These are phyloP conservation scores for Suillus lakei DNA, from an alignment of 768 basidiomycete species.

Conservation along the genomic window DNA sequence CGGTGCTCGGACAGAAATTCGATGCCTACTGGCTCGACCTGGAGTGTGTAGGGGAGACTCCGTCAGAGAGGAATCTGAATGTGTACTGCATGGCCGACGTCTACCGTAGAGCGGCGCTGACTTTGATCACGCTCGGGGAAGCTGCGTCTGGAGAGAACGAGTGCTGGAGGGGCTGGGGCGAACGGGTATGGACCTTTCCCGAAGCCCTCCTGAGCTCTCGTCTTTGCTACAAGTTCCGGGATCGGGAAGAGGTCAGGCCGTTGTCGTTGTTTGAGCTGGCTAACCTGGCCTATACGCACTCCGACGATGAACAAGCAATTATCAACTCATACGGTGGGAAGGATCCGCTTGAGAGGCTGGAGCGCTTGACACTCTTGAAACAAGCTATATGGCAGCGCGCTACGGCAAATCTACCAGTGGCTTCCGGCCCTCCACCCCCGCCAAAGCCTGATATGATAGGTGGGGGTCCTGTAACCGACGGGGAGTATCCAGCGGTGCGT, in stretches of 20 bases:
- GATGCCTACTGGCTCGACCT: slow-evolving; percentile 24
- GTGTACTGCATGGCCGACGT: slow-evolving; percentile 25
- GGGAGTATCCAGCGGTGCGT: slow-evolving; percentile 21
- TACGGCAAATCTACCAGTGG: slow-evolving; percentile 9
- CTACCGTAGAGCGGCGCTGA: slow-evolving; percentile 16
- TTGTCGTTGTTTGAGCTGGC: slow-evolving; percentile 9
- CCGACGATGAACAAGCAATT: slow-evolving; percentile 15
- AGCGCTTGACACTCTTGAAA: slow-evolving; percentile 20
- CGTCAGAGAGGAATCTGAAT: slow-evolving; percentile 17
- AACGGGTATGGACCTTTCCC: slow-evolving; percentile 15
- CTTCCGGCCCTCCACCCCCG: background rate
- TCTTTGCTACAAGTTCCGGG: slow-evolving; percentile 7
- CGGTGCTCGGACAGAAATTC: slow-evolving; percentile 6
- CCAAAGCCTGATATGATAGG: too few relatives aligned
- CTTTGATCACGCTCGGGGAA: slow-evolving; percentile 18
- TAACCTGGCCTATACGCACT: slow-evolving; percentile 18
- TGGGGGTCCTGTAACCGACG: too few relatives aligned
- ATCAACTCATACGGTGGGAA: slow-evolving; percentile 11
- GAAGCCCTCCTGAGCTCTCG: slow-evolving; percentile 10
- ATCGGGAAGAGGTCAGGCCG: background rate
- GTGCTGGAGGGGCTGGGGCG: slow-evolving; percentile 23
- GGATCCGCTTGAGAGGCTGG: slow-evolving; percentile 19
- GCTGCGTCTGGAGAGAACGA: slow-evolving; percentile 5
- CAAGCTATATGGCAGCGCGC: slow-evolving; percentile 20
- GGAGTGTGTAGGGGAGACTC: slow-evolving; percentile 18